Base-by-base conservation (phyloP, 352 stramenopile species). In the Pythium periplocum region DNA sequence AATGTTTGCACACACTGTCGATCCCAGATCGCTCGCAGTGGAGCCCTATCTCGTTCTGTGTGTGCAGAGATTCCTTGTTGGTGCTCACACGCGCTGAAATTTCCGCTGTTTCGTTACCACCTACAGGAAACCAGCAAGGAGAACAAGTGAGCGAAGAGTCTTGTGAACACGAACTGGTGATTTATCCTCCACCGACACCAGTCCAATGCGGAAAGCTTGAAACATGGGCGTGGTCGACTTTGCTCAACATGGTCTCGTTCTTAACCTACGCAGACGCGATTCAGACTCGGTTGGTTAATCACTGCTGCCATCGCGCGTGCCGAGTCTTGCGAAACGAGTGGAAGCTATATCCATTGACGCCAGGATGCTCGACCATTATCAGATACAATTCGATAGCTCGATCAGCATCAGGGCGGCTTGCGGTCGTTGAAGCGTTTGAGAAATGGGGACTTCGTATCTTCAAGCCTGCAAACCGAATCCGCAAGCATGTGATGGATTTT, bases 401-500 rank as follows among this genome's bases (percentile, higher is more conserved):
- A 3, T 53, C 42, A 6, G 69, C 78, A 6, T 80, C 78, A 1
- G 78, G 78, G 0, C 60, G 83, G 0, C 51, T 69, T 10, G 67
- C 65, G 10, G 71, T 86, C 26, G 50, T 68, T 12, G 78, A 86
- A 53, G 54, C 64, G 4, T 89, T 86, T 37, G 52, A 75, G 4
- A 82, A 82, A 43, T 88, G 75, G 73, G 78, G 75, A 6, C 33
- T 83, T 12, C 71, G 71, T 0, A 65, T 77, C 17, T 75, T 66
- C 54, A 78, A 80, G 35, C 69, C 64, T 3, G 55, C 69, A 9
- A 59, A 73, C n/a, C 57, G 62, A 8, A 64, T 78, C 3, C 68
- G 68, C 1, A 66, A 66, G 26, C 59, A 86, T 44, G 73, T 86
- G 3, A 81, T 89, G 69, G 72, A 78, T 50, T 84, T 81, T 49